Percentiles rank a stretch among this genome's conserved stretches.
phyloP scores from a whole-genome alignment of 2,329 filamentous ascomycete genomes.

The Botrytis deweyae region DNA sequence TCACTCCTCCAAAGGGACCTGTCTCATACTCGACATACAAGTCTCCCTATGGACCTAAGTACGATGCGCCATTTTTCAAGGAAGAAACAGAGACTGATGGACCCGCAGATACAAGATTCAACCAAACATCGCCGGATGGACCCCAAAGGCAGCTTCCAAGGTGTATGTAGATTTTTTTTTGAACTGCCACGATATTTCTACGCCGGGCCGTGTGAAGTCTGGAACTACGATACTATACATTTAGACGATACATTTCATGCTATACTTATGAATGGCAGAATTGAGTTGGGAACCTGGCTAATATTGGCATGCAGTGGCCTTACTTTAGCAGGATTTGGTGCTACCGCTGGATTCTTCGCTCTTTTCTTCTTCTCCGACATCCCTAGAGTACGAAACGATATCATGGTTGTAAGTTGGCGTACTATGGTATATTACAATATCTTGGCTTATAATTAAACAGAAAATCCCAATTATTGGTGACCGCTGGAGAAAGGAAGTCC shows the following conservation, averaged over 20 bases:
- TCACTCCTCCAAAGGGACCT: slow-evolving; percentile 23
- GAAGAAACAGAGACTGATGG: slow-evolving; percentile 24
- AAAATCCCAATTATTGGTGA: slow-evolving; percentile 55
- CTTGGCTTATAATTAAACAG: slow-evolving; percentile 39
- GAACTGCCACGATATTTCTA: not conserved
- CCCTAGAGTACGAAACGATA: slow-evolving; percentile 58
- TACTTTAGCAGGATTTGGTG: slow-evolving; percentile 55
- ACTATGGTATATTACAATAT: not conserved
- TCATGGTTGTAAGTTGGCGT: slow-evolving; percentile 51
- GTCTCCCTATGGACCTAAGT: slow-evolving; percentile 67
- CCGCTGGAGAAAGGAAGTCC: slow-evolving; percentile 54
- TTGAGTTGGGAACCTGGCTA: slow-evolving; percentile 17
- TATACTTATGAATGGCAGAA: not conserved
- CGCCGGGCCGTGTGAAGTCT: not conserved
- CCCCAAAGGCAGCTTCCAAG: slow-evolving; percentile 47
- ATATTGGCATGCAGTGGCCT: slow-evolving; percentile 46
- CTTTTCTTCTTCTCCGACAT: slow-evolving; percentile 63
- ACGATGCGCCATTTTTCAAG: slow-evolving; percentile 38
- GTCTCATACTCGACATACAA: slow-evolving; percentile 47
- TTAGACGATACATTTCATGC: not conserved
- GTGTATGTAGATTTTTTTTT: slow-evolving; percentile 46
- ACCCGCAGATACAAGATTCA: slow-evolving; percentile 57
- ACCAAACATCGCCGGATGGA: slow-evolving; percentile 55
- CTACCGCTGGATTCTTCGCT: slow-evolving; percentile 53
- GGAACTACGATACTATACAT: not conserved